phyloP scores from a whole-genome alignment of 2,329 filamentous ascomycete genomes.

The Metarhizium guizhouense region DNA sequence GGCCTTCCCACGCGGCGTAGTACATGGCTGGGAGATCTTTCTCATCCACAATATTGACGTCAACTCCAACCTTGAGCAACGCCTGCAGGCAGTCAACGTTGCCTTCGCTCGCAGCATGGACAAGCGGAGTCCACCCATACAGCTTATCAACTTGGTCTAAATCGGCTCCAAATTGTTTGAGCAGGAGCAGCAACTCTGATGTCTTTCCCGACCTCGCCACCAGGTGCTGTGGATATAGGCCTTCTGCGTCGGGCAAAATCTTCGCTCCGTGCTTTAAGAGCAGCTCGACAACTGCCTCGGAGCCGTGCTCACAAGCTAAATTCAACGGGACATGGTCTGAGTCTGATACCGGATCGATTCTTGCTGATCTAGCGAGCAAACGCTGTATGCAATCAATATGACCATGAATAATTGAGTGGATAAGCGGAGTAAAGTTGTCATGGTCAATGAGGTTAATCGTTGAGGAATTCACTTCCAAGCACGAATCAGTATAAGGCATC shows the following conservation, averaged over 20 bases:
- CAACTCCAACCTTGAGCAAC: slow-evolving; percentile 68
- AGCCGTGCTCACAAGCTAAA: slow-evolving; percentile 88
- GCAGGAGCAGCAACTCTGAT: slow-evolving; percentile 66
- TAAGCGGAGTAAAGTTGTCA: slow-evolving; percentile 93
- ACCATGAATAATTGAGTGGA: slow-evolving; percentile 88
- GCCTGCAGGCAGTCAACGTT: slow-evolving; percentile 81
- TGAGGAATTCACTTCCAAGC: slow-evolving; percentile 47
- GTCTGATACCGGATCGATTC: slow-evolving; percentile 77
- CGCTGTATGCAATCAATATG: slow-evolving; percentile 72
- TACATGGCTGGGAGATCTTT: slow-evolving; percentile 94
- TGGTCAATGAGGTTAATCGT: slow-evolving; percentile 88
- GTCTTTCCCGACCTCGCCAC: slow-evolving; percentile 83
- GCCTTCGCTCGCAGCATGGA: slow-evolving; percentile 93
- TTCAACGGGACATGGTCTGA: slow-evolving; percentile 92
- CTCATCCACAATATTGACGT: slow-evolving; percentile 77
- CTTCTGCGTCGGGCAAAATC: slow-evolving; percentile 91
- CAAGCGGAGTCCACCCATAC: slow-evolving; percentile 93
- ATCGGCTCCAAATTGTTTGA: slow-evolving; percentile 81
- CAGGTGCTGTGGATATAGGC: slow-evolving; percentile 92
- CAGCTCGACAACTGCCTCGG: slow-evolving; percentile 73
- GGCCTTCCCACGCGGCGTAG: slow-evolving; percentile 96
- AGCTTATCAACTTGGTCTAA: slow-evolving; percentile 90
- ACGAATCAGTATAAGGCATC: slow-evolving; percentile 6
- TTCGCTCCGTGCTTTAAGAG: slow-evolving; percentile 71
- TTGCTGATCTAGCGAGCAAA: slow-evolving; percentile 68